A percentile compares a stretch with the other conserved stretches of the same genome.
Conservation (phyloP, 148 eudicot species). For the Linanthus parryae region DNA sequence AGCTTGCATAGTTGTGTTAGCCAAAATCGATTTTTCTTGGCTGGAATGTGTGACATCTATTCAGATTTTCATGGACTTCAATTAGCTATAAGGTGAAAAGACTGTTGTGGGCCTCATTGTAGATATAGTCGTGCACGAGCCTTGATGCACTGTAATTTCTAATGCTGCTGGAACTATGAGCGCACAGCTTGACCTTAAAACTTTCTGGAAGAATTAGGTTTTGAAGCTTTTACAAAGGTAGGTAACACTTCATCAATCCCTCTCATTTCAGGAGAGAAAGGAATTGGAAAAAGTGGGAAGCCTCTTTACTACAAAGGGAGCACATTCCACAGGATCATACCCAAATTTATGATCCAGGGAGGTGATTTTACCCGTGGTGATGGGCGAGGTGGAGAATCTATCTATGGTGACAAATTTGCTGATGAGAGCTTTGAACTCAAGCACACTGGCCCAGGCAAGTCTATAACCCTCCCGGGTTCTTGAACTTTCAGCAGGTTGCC, state of each 20-base stretch:
- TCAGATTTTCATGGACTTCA: too few species aligned
- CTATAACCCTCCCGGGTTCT: not conserved
- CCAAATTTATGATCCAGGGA: conserved; percentile 30
- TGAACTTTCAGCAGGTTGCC: not conserved
- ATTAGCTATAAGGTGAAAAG: too few species aligned
- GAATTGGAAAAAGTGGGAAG: conserved; percentile 27
- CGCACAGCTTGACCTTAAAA: not conserved
- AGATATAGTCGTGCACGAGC: not conserved
- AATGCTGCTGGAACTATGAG: not conserved
- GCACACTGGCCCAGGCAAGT: conserved; percentile 80
- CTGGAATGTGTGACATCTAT: too few species aligned
- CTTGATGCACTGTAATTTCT: not conserved
- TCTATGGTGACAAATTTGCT: conserved; percentile 77
- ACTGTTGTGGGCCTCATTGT: not conserved
- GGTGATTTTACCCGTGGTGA: conserved; percentile 93
- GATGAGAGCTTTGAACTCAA: conserved; percentile 87
- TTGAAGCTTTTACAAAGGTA: not conserved
- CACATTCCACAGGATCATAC: conserved; percentile 20
- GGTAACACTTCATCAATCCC: not conserved
- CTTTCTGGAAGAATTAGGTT: not conserved
- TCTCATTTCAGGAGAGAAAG: conserved; percentile 34
- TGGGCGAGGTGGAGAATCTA: conserved; percentile 99
- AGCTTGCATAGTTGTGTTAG: too few species aligned
- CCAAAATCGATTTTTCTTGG: too few species aligned
- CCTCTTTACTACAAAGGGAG: conserved; percentile 21